Evolutionary conservation across 2,329 filamentous ascomycete genomes (phyloP).

Genomic region (Aspergillus brasiliensis): DNA sequence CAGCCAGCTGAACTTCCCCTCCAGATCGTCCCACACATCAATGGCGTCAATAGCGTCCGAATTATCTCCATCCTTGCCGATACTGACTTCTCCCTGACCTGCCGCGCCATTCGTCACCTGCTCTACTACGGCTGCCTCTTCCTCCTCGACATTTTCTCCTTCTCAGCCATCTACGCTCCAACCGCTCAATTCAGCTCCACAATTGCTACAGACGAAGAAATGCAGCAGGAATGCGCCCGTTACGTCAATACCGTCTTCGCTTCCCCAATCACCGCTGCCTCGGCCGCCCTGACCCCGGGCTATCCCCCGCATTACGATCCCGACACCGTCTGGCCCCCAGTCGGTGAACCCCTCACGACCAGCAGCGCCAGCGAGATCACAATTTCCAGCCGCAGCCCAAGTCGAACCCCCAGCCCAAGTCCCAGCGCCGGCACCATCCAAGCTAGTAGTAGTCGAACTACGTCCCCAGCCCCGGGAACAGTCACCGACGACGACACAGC

Average conservation of each 20-base stretch:
- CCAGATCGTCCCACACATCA: slow-evolving; percentile 78
- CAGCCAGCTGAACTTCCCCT: neutral
- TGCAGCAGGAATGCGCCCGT: slow-evolving; percentile 83
- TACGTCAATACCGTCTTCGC: slow-evolving; percentile 69
- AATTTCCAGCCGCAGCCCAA: slow-evolving; percentile 16
- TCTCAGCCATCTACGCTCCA: slow-evolving; percentile 84
- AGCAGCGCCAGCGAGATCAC: slow-evolving; percentile 15
- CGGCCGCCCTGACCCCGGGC: slow-evolving; percentile 21
- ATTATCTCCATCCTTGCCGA: slow-evolving; percentile 84
- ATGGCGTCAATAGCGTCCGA: slow-evolving; percentile 86
- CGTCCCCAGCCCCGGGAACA: slow-evolving; percentile 9
- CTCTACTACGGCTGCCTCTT: slow-evolving; percentile 91
- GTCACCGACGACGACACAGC: slow-evolving; percentile 1
- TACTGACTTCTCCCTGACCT: slow-evolving; percentile 82
- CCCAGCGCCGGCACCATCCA: slow-evolving; percentile 12
- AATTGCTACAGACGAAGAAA: slow-evolving; percentile 73
- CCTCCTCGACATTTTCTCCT: slow-evolving; percentile 93
- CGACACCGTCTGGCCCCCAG: slow-evolving; percentile 48
- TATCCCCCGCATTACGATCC: slow-evolving; percentile 24
- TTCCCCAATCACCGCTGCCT: slow-evolving; percentile 23
- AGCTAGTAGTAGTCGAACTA: slow-evolving; percentile 14
- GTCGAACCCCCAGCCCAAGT: slow-evolving; percentile 15
- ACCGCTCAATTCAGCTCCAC: slow-evolving; percentile 72
- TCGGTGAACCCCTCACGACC: slow-evolving; percentile 31
- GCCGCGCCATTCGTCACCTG: slow-evolving; percentile 83